Evolutionary conservation across 78 protist genomes (phyloP), one percentile per base, ranked within the genome.

Genomic region (Acrasis kona): DNA sequence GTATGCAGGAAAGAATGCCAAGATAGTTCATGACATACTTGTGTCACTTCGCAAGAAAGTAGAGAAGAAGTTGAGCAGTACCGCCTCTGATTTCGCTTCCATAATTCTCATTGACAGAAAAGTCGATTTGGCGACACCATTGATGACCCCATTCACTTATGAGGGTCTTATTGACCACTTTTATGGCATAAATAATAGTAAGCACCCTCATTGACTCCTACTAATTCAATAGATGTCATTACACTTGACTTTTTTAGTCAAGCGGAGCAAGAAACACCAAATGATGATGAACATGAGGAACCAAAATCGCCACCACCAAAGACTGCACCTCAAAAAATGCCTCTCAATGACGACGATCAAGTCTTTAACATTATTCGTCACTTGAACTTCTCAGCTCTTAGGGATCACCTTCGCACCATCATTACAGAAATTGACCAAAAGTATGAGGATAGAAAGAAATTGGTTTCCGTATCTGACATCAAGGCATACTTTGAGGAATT

Each of bases 111-210:
- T 95, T 50, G 98, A 95, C 61, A 83, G 98, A 9, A 72, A 36
- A 0, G 58, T 78, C 3, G 92, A 87, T 10, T 5, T 57, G 3
- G 28, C 61, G n/a, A 69, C 87, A 7, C 85, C 89, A 0, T 27
- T 81, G 12, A 34, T 1, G 10, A 8, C 40, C n/a, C 95, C 85
- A 31, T 77, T 92, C 5, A 95, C 97, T 4, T 95, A 93, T 42
- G 98, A 93, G 66, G 98, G 98, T 1, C 50, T 95, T 34, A 35
- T 95, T n/a, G 96, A 95, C 75, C 94, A 94, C 65, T 8, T 80
- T 10, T 89, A 82, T 39, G 84, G 93, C 30, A 82, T 92, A 50
- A 28, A 77, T 5, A 61, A 66, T 32, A 0, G 81, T 7, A 28
- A 61, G 61, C 39, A 12, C 70, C 74, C 30, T 67, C 38, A 10